These are phyloP conservation scores for Castanopsis chinensis DNA, from an alignment of 306 rosid species.

Conservation along the genomic window DNA sequence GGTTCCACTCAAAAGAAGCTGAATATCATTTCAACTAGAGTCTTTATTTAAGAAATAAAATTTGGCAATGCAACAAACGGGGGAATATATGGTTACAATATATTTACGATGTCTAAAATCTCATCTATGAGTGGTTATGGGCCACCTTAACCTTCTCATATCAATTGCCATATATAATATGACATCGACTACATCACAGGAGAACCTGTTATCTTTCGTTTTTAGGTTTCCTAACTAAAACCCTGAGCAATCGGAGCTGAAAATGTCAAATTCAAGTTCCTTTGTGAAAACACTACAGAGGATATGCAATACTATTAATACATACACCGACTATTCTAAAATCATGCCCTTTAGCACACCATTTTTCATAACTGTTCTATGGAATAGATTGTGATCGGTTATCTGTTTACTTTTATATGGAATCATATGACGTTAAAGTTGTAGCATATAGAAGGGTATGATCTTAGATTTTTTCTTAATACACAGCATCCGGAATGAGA, in stretches of 20 bases:
- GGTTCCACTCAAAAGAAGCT: too few species aligned
- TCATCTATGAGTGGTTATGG: too few species aligned
- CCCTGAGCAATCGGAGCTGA: neutral
- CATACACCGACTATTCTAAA: neutral
- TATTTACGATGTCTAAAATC: neutral
- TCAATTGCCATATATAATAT: conserved; percentile 21
- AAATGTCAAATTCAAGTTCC: conserved; percentile 8
- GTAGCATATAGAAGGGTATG: too few species aligned
- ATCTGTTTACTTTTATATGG: too few species aligned
- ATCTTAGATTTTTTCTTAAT: too few species aligned
- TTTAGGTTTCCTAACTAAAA: conserved; percentile 40
- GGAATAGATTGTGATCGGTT: too few species aligned
- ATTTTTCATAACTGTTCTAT: too few species aligned
- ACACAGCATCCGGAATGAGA: neutral
- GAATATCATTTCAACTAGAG: too few species aligned
- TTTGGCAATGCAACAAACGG: neutral
- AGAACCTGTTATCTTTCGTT: conserved; percentile 35
- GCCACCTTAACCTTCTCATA: neutral
- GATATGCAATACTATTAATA: neutral
- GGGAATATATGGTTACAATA: neutral
- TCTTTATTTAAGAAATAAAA: neutral
- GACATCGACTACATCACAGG: conserved; percentile 35
- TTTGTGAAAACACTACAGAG: neutral
- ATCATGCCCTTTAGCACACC: too few species aligned
- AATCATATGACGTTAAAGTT: too few species aligned